Percentiles rank a stretch among this genome's conserved stretches.
Conservation (phyloP, 2,329 filamentous ascomycete genomes). For the Tolypocladium amazonense region DNA sequence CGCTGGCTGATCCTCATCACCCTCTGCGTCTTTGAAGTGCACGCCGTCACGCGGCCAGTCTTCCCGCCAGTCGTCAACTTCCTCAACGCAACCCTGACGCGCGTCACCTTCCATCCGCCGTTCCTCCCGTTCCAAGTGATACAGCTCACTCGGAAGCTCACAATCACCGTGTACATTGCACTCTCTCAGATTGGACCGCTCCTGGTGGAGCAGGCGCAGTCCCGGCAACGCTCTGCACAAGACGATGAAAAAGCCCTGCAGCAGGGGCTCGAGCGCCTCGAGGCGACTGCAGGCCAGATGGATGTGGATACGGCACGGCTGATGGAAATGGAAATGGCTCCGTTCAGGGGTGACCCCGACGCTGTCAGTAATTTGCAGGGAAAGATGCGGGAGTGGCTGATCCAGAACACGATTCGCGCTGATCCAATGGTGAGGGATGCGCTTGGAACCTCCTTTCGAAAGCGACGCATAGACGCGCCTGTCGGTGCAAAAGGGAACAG, state of each 20-base stretch:
- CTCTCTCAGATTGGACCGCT: slow-evolving; percentile 71
- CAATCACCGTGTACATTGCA: slow-evolving; percentile 72
- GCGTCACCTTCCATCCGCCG: slow-evolving; percentile 37
- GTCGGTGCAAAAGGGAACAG: slow-evolving; percentile 46
- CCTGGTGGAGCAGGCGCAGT: slow-evolving; percentile 30
- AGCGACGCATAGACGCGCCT: slow-evolving; percentile 50
- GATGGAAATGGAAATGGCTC: slow-evolving; percentile 68
- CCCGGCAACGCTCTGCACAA: slow-evolving; percentile 14
- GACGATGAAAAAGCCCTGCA: slow-evolving; percentile 40
- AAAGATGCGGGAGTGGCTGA: slow-evolving; percentile 75
- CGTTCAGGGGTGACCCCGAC: slow-evolving; percentile 64
- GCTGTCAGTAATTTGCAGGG: slow-evolving; percentile 47
- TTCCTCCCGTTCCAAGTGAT: slow-evolving; percentile 83
- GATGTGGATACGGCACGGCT: slow-evolving; percentile 62
- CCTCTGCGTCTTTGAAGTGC: slow-evolving; percentile 46
- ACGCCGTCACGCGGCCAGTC: slow-evolving; percentile 42
- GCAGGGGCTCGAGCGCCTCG: slow-evolving; percentile 58
- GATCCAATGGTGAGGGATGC: slow-evolving; percentile 78
- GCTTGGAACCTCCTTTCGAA: slow-evolving; percentile 56
- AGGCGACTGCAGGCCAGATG: slow-evolving; percentile 44
- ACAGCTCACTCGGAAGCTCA: slow-evolving; percentile 61
- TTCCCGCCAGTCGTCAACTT: slow-evolving; percentile 35
- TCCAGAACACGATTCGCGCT: slow-evolving; percentile 72
- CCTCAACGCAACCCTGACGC: slow-evolving; percentile 33
- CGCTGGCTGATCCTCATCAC: slow-evolving; percentile 47